Percentiles rank a stretch among this genome's conserved stretches.
Evolutionary conservation across 805 yeast species (phyloP).

Genomic region (Candida patagonica): DNA sequence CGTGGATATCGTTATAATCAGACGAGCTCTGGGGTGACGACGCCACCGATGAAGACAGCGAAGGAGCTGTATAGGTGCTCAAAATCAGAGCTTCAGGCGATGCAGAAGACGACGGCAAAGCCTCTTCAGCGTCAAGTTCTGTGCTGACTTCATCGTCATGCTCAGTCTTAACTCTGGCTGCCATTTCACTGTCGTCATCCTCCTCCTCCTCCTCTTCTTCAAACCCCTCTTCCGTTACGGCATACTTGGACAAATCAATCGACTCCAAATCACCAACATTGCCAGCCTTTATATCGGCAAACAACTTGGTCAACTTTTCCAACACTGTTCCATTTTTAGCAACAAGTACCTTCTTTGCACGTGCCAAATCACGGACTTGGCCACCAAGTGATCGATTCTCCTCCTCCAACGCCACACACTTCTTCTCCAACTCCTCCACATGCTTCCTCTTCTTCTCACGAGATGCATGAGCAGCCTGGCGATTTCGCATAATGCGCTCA

Average conservation of each 20-base stretch:
- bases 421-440: slow-evolving; percentile 71
- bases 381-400: slow-evolving; percentile 16
- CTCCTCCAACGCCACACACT: slow-evolving; percentile 25
- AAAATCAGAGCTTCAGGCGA: slow-evolving; percentile 17
- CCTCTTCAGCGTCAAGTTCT: too few relatives aligned
- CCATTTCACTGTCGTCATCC: background rate
- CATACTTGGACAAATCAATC: background rate
- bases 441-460: slow-evolving; percentile 93
- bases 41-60: slow-evolving; percentile 19
- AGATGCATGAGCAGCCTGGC: slow-evolving; percentile 96
- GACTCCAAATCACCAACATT: slow-evolving; percentile 1
- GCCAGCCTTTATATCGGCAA: background rate
- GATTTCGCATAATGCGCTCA: slow-evolving; percentile 84
- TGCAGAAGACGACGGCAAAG: slow-evolving; percentile 8
- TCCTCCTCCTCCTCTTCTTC: background rate
- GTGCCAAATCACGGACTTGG: background rate
- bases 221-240: slow-evolving; percentile 7
- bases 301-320: background rate
- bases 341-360: background rate
- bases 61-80: slow-evolving; percentile 15
- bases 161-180: background rate
- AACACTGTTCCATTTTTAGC: background rate
- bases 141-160: background rate
- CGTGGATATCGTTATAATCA: slow-evolving; percentile 5
- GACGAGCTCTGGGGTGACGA: slow-evolving; percentile 15